These are phyloP conservation scores for Capsella rubella DNA, from an alignment of 441 rosid species.

Conservation along the genomic window DNA sequence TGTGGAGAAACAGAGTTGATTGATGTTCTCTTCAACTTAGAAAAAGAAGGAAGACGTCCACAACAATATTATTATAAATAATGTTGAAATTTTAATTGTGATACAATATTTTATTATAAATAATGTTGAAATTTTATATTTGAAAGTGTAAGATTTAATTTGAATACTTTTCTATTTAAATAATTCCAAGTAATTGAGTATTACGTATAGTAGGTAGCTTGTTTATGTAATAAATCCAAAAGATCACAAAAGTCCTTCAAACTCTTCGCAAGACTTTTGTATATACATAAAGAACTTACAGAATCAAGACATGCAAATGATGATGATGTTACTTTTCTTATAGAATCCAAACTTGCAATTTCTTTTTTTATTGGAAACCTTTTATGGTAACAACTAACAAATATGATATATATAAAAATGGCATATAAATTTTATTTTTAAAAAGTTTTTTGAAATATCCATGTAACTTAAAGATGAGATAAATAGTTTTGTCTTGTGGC, in stretches of 20 bases:
- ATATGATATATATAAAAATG: not conserved
- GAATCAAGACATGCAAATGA: conserved; percentile 2
- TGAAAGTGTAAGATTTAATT: no score
- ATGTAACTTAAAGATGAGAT: not conserved
- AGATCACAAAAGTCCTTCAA: not conserved
- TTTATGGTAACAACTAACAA: not conserved
- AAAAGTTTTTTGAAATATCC: not conserved
- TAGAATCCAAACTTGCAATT: not conserved
- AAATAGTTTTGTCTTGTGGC: not conserved
- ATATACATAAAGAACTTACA: not conserved
- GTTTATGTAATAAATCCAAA: not conserved
- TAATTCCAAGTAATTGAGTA: no score
- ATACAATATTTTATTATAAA: no score
- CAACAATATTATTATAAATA: no score
- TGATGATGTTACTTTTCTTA: not conserved
- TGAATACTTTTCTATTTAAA: no score
- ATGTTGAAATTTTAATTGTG: no score
- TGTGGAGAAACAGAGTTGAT: no score
- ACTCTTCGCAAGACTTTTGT: not conserved
- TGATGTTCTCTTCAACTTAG: no score
- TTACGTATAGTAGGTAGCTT: no score
- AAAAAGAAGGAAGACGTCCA: no score
- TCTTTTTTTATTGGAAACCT: not conserved
- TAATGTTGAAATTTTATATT: no score
- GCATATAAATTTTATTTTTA: not conserved